phyloP scores from a whole-genome alignment of 2,329 filamentous ascomycete genomes.

The Alternaria arborescens region DNA sequence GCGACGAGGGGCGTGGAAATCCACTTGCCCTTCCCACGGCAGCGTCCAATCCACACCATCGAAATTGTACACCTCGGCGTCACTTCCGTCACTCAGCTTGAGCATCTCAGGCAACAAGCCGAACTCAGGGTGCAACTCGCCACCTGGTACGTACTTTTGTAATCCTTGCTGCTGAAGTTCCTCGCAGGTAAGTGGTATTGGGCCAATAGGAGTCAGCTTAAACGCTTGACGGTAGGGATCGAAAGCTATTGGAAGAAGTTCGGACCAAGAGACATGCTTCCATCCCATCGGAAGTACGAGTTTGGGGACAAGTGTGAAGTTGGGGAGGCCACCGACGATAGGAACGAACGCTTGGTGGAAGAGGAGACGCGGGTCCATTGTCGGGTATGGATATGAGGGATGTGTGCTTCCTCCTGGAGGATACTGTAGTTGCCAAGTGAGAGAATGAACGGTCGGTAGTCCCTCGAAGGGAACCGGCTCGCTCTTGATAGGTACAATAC shows the following conservation, averaged over 20 bases:
- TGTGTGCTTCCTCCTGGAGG: constrained; percentile 30
- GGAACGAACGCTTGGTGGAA: constrained; percentile 24
- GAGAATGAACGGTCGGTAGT: constrained; percentile 12
- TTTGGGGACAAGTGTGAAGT: constrained; percentile 3
- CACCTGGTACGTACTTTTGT: constrained; percentile 26
- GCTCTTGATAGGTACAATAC: constrained; percentile 7
- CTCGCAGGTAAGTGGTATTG: constrained; percentile 29
- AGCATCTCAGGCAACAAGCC: constrained; percentile 19
- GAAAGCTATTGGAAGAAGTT: constrained; percentile 26
- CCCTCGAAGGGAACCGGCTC: not conserved
- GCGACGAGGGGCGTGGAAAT: not conserved
- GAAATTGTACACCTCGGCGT: constrained; percentile 27
- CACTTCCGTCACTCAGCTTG: constrained; percentile 22
- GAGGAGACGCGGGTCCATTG: constrained; percentile 21
- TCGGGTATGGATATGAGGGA: constrained; percentile 27
- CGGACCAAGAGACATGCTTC: constrained; percentile 27
- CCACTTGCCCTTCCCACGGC: constrained; percentile 15
- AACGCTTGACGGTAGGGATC: constrained; percentile 29
- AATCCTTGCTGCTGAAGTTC: constrained; percentile 28
- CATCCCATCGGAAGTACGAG: constrained; percentile 23
- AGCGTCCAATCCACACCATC: constrained; percentile 22
- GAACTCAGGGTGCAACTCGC: constrained; percentile 24
- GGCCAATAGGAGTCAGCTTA: constrained; percentile 31
- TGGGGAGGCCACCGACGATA: constrained; percentile 23
- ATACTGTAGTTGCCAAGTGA: constrained; percentile 26